phyloP scores from a whole-genome alignment of 306 rosid genomes.

The Erythrophleum fordii region DNA sequence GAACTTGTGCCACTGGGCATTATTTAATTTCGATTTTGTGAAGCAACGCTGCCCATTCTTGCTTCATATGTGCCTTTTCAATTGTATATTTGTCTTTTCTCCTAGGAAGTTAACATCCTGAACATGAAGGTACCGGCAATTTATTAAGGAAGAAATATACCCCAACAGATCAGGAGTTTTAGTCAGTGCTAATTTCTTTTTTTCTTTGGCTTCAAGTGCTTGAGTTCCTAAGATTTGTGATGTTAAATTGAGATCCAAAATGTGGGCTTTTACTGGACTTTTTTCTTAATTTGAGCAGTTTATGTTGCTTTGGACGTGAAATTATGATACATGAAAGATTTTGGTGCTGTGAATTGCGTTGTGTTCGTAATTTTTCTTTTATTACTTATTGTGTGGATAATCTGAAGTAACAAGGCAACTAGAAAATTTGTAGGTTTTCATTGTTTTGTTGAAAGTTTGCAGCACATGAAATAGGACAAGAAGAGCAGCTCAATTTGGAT shows the following conservation, averaged over 20 bases:
- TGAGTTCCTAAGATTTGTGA: neutral
- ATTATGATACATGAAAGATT: neutral
- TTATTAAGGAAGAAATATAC: neutral
- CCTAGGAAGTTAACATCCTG: neutral
- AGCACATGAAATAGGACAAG: constrained; percentile 39
- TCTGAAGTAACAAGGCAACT: neutral
- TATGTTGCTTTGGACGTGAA: neutral
- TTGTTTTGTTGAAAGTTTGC: constrained; percentile 32
- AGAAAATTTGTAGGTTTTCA: constrained; percentile 12
- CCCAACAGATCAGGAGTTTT: neutral
- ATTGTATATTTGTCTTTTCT: neutral
- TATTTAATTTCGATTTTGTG: neutral
- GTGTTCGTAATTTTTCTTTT: neutral
- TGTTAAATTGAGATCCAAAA: neutral
- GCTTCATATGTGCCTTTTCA: neutral
- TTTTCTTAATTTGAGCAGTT: neutral
- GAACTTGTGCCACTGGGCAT: neutral
- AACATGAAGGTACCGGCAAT: too few relatives aligned
- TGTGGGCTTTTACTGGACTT: neutral
- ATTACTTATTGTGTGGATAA: neutral
- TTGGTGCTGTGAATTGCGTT: neutral
- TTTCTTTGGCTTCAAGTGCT: neutral
- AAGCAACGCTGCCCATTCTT: neutral
- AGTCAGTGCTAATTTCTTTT: neutral
- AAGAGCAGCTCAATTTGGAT: constrained; percentile 38